Evolutionary conservation across 495 filamentous ascomycete species (phyloP).

Genomic region (Tuber calosporum): DNA sequence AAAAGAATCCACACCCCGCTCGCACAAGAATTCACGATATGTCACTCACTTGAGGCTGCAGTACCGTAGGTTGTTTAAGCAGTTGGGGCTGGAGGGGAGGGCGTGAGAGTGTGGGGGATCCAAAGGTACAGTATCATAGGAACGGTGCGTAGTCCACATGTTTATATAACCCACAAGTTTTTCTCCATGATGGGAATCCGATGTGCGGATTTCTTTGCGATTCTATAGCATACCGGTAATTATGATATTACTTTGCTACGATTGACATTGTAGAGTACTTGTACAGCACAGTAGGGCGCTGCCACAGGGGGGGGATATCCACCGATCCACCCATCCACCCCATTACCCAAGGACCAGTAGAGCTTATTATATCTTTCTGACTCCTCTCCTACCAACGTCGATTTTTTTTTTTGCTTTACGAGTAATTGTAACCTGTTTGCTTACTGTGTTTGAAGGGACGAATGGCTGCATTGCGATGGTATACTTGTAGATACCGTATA

Average conservation of each 20-base stretch:
- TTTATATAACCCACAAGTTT: background rate
- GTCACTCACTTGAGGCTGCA: background rate
- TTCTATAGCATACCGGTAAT: background rate
- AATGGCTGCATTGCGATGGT: too few relatives aligned
- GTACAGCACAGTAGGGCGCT: too few relatives aligned
- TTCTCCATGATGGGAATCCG: background rate
- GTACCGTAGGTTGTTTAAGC: background rate
- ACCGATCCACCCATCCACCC: too few relatives aligned
- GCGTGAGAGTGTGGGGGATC: background rate
- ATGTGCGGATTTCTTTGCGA: background rate
- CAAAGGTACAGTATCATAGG: background rate
- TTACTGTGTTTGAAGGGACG: background rate
- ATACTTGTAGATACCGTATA: background rate
- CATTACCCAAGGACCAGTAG: background rate
- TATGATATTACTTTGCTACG: background rate
- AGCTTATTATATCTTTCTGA: background rate
- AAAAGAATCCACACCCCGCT: background rate
- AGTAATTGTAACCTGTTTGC: background rate
- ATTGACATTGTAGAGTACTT: too few relatives aligned
- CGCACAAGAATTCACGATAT: background rate
- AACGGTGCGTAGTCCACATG: background rate
- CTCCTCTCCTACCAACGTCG: background rate
- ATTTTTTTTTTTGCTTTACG: background rate
- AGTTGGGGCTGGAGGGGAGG: background rate
- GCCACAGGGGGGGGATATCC: too few relatives aligned